Percentiles rank a stretch among this genome's conserved stretches.
Evolutionary conservation across 768 basidiomycete species (phyloP).

Genomic region (Imleria badia): DNA sequence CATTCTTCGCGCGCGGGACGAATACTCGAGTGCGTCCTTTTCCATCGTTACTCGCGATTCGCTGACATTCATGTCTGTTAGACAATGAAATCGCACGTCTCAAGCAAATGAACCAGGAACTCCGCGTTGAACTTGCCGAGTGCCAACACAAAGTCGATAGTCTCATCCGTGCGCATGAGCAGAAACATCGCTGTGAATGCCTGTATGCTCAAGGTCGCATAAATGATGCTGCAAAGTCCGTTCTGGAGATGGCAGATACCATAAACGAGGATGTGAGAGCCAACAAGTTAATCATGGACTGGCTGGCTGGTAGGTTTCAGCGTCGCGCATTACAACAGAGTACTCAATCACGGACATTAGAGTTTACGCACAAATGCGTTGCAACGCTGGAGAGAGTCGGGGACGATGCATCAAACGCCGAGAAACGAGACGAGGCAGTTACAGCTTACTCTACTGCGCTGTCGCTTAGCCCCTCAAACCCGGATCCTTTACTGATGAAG

Average conservation of each 20-base stretch:
- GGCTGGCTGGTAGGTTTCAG: conserved; percentile 4
- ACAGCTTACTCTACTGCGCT: neutral
- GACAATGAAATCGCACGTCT: neutral
- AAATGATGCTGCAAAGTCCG: no score
- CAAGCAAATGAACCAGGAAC: neutral
- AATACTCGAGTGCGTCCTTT: no score
- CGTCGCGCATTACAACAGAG: rapidly evolving
- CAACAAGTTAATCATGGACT: neutral
- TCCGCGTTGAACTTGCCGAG: neutral
- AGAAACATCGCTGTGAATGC: conserved; percentile 4
- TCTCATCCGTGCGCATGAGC: neutral
- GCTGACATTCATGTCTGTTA: no score
- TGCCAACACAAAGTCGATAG: neutral
- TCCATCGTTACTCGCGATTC: no score
- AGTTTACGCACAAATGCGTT: neutral
- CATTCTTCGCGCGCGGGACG: no score
- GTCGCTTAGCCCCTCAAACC: no score
- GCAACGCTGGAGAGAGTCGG: neutral
- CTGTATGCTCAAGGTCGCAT: neutral
- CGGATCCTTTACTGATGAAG: no score
- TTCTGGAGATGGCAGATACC: neutral
- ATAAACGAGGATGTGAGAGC: neutral
- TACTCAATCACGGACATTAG: neutral
- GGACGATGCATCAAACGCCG: neutral
- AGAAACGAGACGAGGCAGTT: neutral